Evolutionary conservation across 2,329 filamentous ascomycete species (phyloP).

Genomic region (Exophiala mesophila): DNA sequence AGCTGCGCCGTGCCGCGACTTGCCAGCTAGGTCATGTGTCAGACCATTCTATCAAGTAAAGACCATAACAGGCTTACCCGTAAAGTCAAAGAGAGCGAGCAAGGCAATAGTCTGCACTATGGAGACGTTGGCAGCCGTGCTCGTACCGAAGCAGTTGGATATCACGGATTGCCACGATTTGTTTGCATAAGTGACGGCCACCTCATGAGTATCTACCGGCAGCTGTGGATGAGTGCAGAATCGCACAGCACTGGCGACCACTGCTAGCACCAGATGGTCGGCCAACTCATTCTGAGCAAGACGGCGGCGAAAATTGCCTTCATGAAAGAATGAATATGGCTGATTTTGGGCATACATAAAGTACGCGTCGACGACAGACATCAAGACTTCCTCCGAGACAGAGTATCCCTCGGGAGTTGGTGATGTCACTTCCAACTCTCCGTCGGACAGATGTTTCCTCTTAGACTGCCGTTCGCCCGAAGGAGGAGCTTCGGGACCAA

Average conservation of each 20-base stretch:
- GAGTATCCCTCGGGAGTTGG: background rate
- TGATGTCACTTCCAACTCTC: too few species aligned
- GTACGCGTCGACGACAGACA: slow-evolving; percentile 27
- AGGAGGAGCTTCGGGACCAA: background rate
- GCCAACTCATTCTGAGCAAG: slow-evolving; percentile 28
- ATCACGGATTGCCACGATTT: slow-evolving; percentile 34
- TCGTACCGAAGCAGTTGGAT: slow-evolving; percentile 30
- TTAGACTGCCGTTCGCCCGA: background rate
- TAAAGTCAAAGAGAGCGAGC: slow-evolving; percentile 37
- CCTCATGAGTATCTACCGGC: slow-evolving; percentile 24
- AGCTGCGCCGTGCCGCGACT: slow-evolving; percentile 26
- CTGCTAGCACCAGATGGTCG: slow-evolving; percentile 31
- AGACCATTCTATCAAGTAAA: too few species aligned
- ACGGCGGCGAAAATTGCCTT: slow-evolving; percentile 30
- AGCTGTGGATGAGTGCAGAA: slow-evolving; percentile 30
- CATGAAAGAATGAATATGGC: slow-evolving; percentile 38
- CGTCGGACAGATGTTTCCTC: too few species aligned
- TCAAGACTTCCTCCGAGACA: background rate
- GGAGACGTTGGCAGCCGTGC: slow-evolving; percentile 29
- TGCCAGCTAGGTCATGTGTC: slow-evolving; percentile 30
- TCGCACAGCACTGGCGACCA: slow-evolving; percentile 32
- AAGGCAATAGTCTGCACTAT: slow-evolving; percentile 36
- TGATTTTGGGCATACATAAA: slow-evolving; percentile 36
- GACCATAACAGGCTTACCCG: slow-evolving; percentile 27
- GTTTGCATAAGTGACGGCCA: slow-evolving; percentile 28